Evolutionary conservation across 1,139 yeast species (phyloP).

Genomic region (Taphrina betulina): DNA sequence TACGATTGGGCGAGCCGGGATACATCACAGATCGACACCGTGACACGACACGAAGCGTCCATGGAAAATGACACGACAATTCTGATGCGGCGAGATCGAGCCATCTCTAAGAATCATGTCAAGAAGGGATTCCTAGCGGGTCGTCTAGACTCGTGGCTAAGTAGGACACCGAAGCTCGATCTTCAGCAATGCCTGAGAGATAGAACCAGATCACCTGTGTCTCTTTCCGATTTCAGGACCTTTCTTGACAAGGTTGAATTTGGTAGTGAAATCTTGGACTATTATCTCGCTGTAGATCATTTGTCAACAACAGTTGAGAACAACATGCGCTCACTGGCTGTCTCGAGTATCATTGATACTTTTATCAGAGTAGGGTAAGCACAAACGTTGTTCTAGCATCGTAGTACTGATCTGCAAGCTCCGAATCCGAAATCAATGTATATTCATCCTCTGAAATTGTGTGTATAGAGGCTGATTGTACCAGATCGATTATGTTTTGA

Average conservation of each 20-base stretch:
- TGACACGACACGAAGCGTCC: no score
- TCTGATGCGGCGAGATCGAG: no score
- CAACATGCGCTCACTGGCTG: background rate
- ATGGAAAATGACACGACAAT: no score
- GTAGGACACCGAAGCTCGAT: background rate
- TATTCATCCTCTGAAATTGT: background rate
- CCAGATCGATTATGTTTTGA: slow-evolving; percentile 4
- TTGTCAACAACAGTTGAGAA: background rate
- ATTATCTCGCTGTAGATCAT: slow-evolving; percentile 4
- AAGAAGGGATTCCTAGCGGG: no score
- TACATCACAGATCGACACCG: no score
- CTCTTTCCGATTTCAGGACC: slow-evolving; percentile 6
- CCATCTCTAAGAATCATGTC: no score
- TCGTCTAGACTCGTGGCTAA: no score
- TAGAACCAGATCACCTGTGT: background rate
- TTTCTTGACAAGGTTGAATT: slow-evolving; percentile 2
- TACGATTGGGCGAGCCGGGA: no score
- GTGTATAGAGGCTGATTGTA: slow-evolving; percentile 2
- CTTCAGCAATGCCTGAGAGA: background rate
- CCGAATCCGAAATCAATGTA: background rate
- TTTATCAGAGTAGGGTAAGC: background rate
- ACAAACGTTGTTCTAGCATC: no score
- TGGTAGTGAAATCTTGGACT: slow-evolving; percentile 16
- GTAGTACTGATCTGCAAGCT: no score
- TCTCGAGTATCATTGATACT: background rate